Conservation (phyloP, 2,329 filamentous ascomycete species). For the Aspergillus sp. region DNA sequence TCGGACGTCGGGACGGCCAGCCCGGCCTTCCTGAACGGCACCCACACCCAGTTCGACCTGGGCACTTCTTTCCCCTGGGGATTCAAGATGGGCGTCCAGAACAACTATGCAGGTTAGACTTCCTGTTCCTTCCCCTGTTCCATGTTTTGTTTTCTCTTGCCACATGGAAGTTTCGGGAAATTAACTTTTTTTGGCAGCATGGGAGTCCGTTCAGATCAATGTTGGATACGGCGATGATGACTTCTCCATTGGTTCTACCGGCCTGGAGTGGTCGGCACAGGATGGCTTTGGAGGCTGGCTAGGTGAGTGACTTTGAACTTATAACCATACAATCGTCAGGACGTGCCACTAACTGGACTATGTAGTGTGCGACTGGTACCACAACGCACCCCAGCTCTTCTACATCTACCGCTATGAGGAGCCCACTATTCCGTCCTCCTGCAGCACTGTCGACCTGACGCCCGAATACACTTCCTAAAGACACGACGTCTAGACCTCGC, state of each 20-base stretch:
- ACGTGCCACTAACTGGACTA: not conserved
- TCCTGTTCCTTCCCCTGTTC: not conserved
- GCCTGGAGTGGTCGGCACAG: constrained; percentile 30
- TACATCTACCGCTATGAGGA: constrained; percentile 31
- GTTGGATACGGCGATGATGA: constrained; percentile 31
- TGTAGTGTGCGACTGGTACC: constrained; percentile 44
- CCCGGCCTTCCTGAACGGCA: constrained; percentile 37
- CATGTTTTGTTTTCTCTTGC: not conserved
- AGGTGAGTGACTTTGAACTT: constrained; percentile 30
- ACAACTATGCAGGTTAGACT: constrained; percentile 40
- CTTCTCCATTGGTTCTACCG: constrained; percentile 33
- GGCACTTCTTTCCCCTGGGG: constrained; percentile 36
- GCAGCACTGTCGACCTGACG: constrained; percentile 35
- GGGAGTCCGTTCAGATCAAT: constrained; percentile 40
- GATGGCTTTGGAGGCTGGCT: constrained; percentile 43
- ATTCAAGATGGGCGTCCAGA: constrained; percentile 26
- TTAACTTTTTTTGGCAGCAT: constrained; percentile 29
- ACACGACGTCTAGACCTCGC: constrained; percentile 11
- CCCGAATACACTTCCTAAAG: constrained; percentile 28
- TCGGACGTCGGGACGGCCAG: constrained; percentile 25
- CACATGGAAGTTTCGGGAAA: not conserved
- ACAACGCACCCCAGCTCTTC: constrained; percentile 44
- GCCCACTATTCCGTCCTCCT: constrained; percentile 32
- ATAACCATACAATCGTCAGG: not conserved
- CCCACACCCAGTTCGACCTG: constrained; percentile 32